Conservation (phyloP, 495 filamentous ascomycete species). For the Lophiostoma macrostomum region DNA sequence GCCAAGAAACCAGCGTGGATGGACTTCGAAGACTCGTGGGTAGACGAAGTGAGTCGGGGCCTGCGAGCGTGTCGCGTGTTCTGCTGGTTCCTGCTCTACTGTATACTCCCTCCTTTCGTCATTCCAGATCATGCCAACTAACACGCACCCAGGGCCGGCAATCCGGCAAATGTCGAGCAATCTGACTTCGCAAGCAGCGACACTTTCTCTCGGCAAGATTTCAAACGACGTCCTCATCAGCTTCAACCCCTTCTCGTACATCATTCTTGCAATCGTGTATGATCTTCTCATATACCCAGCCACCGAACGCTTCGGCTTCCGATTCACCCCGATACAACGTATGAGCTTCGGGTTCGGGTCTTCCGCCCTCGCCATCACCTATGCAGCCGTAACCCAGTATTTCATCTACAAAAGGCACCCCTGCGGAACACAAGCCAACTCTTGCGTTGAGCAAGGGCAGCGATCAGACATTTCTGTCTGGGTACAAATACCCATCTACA, state of each 20-base stretch:
- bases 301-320: constrained; percentile 41
- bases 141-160: too few relatives aligned
- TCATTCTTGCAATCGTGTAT: constrained; percentile 48
- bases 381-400: constrained; percentile 49
- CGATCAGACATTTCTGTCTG: neutral
- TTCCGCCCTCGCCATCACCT: constrained; percentile 46
- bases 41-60: constrained; percentile 29
- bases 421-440: constrained; percentile 52
- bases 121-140: too few relatives aligned
- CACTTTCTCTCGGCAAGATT: constrained; percentile 50
- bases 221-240: constrained; percentile 51
- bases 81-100: constrained; percentile 51
- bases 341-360: constrained; percentile 51
- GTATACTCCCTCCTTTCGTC: too few relatives aligned
- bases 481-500: constrained; percentile 13
- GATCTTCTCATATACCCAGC: constrained; percentile 47
- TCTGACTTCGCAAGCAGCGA: constrained; percentile 53
- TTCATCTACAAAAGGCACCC: constrained; percentile 47
- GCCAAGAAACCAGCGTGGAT: constrained; percentile 3
- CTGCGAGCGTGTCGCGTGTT: constrained; percentile 15
- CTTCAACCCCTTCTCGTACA: constrained; percentile 41
- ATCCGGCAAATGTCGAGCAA: constrained; percentile 50
- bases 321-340: constrained; percentile 50
- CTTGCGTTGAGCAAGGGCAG: constrained; percentile 29
- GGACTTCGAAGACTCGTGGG: constrained; percentile 30